phyloP scores from a whole-genome alignment of 2,329 filamentous ascomycete genomes.

The Cladosporium sp. region DNA sequence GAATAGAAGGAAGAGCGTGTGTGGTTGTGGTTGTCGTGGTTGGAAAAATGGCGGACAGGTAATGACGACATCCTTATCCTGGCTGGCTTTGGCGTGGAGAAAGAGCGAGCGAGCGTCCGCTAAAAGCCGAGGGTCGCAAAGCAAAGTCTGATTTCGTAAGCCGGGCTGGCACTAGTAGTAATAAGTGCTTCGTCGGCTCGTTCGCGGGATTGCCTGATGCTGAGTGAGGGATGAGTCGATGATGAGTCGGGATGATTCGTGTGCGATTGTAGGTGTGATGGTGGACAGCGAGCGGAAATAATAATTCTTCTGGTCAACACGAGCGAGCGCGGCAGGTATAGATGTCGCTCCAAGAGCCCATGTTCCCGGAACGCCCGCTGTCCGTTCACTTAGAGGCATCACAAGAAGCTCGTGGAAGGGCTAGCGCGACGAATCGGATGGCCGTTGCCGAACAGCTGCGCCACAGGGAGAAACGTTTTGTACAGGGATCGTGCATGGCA shows the following conservation, averaged over 20 bases:
- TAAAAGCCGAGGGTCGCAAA: not conserved
- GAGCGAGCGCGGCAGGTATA: slow-evolving; percentile 11
- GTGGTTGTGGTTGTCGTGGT: slow-evolving; percentile 11
- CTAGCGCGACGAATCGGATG: slow-evolving; percentile 14
- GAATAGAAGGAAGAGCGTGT: not conserved
- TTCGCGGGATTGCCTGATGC: not conserved
- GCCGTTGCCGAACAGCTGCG: slow-evolving; percentile 2
- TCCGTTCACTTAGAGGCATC: slow-evolving; percentile 12
- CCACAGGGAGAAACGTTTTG: slow-evolving; percentile 15
- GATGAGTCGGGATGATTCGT: not conserved
- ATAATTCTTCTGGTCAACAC: not conserved
- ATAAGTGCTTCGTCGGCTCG: not conserved
- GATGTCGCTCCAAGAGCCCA: slow-evolving; percentile 1
- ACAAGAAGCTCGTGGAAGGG: slow-evolving; percentile 7
- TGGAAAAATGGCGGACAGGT: slow-evolving; percentile 10
- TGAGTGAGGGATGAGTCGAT: slow-evolving; percentile 8
- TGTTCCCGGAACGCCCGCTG: slow-evolving; percentile 7
- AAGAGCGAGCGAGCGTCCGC: not conserved
- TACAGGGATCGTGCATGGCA: slow-evolving; percentile 15
- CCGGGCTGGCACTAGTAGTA: not conserved
- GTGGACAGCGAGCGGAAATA: slow-evolving; percentile 3
- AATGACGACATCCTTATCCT: slow-evolving; percentile 17
- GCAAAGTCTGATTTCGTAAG: not conserved
- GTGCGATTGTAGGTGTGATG: not conserved
- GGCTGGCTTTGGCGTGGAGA: not conserved